Evolutionary conservation across 1,139 yeast species (phyloP), one percentile per base, ranked within the genome.

Genomic region (Kluyveromyces marxianus): DNA sequence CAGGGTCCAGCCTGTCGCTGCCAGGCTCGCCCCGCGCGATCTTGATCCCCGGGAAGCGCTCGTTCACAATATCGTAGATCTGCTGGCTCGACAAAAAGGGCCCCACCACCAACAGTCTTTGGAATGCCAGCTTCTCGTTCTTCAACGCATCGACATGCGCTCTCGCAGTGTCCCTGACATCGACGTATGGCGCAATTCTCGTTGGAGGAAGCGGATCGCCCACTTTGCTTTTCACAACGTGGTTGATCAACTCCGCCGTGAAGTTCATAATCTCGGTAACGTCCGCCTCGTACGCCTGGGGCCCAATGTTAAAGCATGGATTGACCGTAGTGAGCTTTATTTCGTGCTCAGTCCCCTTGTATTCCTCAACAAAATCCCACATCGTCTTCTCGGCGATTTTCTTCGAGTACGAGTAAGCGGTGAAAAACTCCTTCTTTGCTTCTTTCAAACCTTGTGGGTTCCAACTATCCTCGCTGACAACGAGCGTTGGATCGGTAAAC

Each of bases 251-350:
- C 47, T 69, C 68, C 35, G 69, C 61, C 1, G 77, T 69, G 1
- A 67, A 55, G 48, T 69, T 69, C 47, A 72, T 53, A 1, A 54
- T 60, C 34, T 52, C 39, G 5, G 7, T 57, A 6, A 56, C 65
- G 3, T 48, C 53, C 25, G 57, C 60, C 7, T 65, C 66, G 49
- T 69, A 70, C 25, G 59, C 60, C 50, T 74, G 75, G 5, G 77
- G 77, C 4, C 78, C 78, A 47, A 71, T 69, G 1, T 75, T 78
- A 51, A 65, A 75, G 26, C 70, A 71, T n/a, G 83, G 82, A 49
- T 69, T 70, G 5, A 77, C 70, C 1, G 74, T 67, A 7, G 73
- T 59, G 28, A 79, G 54, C 5, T 63, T 62, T 54, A 77, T 77
- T 27, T 59, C 60, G 10, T n/a, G n/a, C n/a, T 76, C 73, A 3